These are phyloP conservation scores for Eucalyptus erythrocorys DNA, from an alignment of 345 rosid genomes.

Conservation along the genomic window DNA sequence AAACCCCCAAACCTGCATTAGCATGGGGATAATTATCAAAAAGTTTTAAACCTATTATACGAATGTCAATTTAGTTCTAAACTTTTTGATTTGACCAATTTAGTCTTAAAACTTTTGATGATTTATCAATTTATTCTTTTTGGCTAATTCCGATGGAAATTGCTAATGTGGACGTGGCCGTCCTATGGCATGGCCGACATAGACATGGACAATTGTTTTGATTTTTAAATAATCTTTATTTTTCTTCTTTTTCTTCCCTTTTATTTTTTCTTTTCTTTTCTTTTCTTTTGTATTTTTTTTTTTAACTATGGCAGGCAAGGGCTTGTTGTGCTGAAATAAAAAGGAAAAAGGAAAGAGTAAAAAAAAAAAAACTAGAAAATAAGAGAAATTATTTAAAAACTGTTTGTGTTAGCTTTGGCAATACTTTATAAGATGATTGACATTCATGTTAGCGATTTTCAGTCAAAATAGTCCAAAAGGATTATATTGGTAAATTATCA, in stretches of 20 bases:
- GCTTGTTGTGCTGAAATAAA: background rate
- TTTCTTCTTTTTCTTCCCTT: background rate
- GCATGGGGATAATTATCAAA: background rate
- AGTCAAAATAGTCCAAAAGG: accelerated
- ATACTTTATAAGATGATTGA: accelerated
- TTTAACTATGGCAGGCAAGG: background rate
- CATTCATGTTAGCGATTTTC: accelerated
- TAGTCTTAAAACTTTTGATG: background rate
- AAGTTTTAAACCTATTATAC: accelerated
- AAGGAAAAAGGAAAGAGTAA: background rate
- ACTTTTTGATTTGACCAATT: accelerated
- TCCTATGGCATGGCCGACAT: background rate
- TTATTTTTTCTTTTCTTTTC: accelerated
- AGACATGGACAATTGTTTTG: background rate
- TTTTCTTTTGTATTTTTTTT: no score
- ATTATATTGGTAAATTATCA: background rate
- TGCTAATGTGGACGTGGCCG: accelerated
- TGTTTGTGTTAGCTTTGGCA: accelerated
- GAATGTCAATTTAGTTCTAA: background rate
- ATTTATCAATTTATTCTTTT: background rate
- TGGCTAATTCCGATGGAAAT: accelerated
- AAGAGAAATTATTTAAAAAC: background rate
- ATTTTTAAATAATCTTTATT: background rate
- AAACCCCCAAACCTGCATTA: background rate
- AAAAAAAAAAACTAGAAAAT: background rate